Conservation (phyloP, 2,329 filamentous ascomycete genomes). For the Akanthomyces dipterigenus region DNA sequence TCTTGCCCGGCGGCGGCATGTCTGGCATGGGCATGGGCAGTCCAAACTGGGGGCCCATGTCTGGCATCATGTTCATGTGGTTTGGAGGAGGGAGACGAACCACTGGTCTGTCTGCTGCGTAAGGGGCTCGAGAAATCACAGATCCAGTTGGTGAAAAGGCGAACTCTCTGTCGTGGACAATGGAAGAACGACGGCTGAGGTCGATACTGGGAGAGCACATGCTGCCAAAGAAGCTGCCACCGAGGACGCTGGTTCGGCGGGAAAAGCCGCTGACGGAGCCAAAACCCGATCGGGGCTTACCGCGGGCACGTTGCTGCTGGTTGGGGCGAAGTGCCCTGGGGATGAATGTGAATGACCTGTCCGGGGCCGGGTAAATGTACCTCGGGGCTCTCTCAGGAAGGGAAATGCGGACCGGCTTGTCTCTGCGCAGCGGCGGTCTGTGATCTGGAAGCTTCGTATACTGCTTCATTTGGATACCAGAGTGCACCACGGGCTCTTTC, state of each 20-base stretch:
- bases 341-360: slow-evolving; percentile 97
- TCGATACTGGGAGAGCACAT: slow-evolving; percentile 79
- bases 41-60: not conserved
- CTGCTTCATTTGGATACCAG: slow-evolving; percentile 74
- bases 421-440: slow-evolving; percentile 83
- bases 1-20: not conserved
- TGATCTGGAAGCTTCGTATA: slow-evolving; percentile 94
- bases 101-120: slow-evolving; percentile 61
- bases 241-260: slow-evolving; percentile 75
- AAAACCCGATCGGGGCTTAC: slow-evolving; percentile 66
- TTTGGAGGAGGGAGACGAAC: slow-evolving; percentile 71
- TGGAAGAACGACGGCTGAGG: slow-evolving; percentile 85
- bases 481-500: slow-evolving; percentile 62
- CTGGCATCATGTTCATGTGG: slow-evolving; percentile 21
- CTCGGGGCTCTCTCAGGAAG: slow-evolving; percentile 71
- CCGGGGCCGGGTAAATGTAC: slow-evolving; percentile 85
- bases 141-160: slow-evolving; percentile 78
- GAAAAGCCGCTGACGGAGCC: slow-evolving; percentile 61
- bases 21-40: slow-evolving; percentile 5
- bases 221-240: slow-evolving; percentile 62
- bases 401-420: slow-evolving; percentile 93
- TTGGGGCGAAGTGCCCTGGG: slow-evolving; percentile 89
- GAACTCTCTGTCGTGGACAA: slow-evolving; percentile 58
- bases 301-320: slow-evolving; percentile 71
- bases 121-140: slow-evolving; percentile 61